These are phyloP conservation scores for Paxillus rubicundulus DNA, from an alignment of 768 basidiomycete genomes.

Conservation along the genomic window DNA sequence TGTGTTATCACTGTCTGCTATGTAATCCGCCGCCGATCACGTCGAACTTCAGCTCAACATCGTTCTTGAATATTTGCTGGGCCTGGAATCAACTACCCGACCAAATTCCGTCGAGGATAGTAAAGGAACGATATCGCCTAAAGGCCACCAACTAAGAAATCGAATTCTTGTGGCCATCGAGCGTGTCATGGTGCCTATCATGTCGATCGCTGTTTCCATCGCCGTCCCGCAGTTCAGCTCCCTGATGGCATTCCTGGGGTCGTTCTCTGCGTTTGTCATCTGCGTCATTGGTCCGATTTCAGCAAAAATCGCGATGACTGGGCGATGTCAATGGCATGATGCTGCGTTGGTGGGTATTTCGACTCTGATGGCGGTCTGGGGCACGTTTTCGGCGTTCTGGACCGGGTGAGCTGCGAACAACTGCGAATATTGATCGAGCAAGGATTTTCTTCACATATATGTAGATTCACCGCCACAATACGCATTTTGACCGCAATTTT, in stretches of 20 bases:
- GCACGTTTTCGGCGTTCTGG: constrained; percentile 65
- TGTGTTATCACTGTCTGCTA: constrained; percentile 20
- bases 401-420: constrained; percentile 22
- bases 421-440: neutral
- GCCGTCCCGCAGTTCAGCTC: constrained; percentile 76
- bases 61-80: constrained; percentile 76
- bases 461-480: neutral
- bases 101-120: constrained; percentile 26
- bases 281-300: constrained; percentile 76
- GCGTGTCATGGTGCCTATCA: constrained; percentile 53
- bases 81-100: constrained; percentile 46
- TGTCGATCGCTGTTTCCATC: constrained; percentile 70
- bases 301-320: constrained; percentile 61
- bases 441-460: no score
- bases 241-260: constrained; percentile 87
- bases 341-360: constrained; percentile 50
- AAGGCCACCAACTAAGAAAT: constrained; percentile 26
- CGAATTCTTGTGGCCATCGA: constrained; percentile 47
- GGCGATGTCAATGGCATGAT: constrained; percentile 51
- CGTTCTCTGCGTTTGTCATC: constrained; percentile 78
- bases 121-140: constrained; percentile 14
- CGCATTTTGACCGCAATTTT: neutral
- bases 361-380: constrained; percentile 71
- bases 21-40: neutral
- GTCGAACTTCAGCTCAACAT: constrained; percentile 59